Base-by-base conservation (phyloP, 2,329 filamentous ascomycete species). In the Cladosporium austrohemisphaericum region DNA sequence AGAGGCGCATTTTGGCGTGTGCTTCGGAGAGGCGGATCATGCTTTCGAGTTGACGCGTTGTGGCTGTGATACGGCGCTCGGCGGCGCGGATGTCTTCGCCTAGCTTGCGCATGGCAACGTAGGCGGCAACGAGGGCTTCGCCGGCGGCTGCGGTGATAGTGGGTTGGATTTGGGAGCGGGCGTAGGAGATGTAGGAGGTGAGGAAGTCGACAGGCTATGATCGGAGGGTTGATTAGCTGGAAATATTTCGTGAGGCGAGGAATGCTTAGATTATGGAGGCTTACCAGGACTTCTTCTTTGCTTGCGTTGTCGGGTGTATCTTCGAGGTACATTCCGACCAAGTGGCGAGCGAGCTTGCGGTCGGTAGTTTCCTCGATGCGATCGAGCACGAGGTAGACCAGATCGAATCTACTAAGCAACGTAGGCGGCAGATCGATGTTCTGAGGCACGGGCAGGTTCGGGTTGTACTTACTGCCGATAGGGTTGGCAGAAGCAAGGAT, bases 1-100 rank as follows among this genome's bases (percentile, higher is more conserved):
- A 81, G 4, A 98, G 80, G 3, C 93, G 86, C 94, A 98, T 98
- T 70, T 96, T 96, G 41, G 93, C 94, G 69, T 98, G 94, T 0
- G 91, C 93, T 74, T 98, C 93, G 1, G 91, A 75, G 3, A 98
- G 85, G 54, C 93, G 92, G 65, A 98, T 97, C 94, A 98, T 98
- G 37, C 86, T 93, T 72, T 98, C 94, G 5, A 98, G 78, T 71
- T 98, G 93, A 65, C 93, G 83, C 0, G 94, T 98, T 3, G 93
- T 98, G 32, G 93, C 93, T 0, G 93, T 98, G 72, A 98, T 98
- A 58, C 93, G 88, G 69, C 94, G 92, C 70, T 98, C 94, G 3
- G 88, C 81, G 2, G 90, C 80, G 41, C 92, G 88, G 18, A 77
- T 70, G 52, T 77, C 74, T 35, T 74, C 71, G 53, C 93, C 93